phyloP scores from a whole-genome alignment of 345 rosid species.

The Citrus reticulata region DNA sequence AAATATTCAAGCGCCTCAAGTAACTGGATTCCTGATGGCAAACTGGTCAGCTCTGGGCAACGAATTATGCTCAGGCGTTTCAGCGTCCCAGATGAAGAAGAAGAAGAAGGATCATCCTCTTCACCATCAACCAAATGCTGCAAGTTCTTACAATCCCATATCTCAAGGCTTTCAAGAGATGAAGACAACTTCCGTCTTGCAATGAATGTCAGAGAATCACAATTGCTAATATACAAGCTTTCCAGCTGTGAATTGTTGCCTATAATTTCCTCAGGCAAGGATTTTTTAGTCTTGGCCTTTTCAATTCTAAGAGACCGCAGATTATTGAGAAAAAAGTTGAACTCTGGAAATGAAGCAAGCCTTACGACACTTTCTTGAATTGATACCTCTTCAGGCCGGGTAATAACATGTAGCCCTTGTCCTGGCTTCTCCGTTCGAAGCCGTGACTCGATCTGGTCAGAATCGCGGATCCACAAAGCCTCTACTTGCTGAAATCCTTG shows the following conservation, averaged over 20 bases:
- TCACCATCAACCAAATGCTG: no score
- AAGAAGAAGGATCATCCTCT: neutral
- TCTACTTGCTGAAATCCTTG: neutral
- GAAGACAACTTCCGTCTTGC: no score
- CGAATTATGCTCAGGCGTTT: neutral
- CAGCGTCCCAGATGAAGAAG: neutral
- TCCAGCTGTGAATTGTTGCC: neutral
- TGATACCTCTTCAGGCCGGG: neutral
- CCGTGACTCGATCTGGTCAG: neutral
- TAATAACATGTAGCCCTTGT: neutral
- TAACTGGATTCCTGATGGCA: neutral
- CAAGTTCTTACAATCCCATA: no score
- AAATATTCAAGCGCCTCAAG: neutral
- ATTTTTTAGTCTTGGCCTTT: neutral
- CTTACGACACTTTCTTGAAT: neutral
- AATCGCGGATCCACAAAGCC: neutral
- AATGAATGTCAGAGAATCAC: neutral
- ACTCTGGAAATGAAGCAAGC: neutral
- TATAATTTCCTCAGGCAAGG: neutral
- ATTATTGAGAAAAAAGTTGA: neutral
- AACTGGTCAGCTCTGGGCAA: constrained; percentile 6
- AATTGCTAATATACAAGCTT: neutral
- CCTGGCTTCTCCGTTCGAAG: neutral
- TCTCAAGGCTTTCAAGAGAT: no score
- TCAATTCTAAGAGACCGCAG: neutral